Base-by-base conservation (phyloP, 2,329 filamentous ascomycete species). In the Sphaerostilbella broomeana region DNA sequence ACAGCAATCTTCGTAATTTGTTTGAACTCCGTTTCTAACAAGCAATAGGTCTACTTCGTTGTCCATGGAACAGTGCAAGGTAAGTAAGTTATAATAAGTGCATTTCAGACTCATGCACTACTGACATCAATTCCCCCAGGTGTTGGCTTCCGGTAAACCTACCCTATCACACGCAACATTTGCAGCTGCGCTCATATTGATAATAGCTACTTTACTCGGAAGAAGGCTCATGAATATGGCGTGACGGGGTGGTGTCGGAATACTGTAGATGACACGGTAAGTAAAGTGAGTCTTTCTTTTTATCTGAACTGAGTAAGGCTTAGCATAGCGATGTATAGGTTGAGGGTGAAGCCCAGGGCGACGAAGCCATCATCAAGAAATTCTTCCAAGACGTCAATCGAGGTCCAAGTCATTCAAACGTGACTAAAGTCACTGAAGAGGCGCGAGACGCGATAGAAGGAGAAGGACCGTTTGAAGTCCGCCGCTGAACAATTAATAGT, bases 261-360 rank as follows among this genome's bases (percentile, higher is more conserved):
- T 52, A 76, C 73, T 0, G 51, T 64, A 2, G 67, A 74, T 43
- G 69, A 72, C 47, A 78, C 77, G 62, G 77, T 72, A 48, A 28
- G 50, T n/a, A n/a, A 27, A 17, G n/a, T 7, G 9, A n/a, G 13
- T 12, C n/a, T n/a, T n/a, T n/a, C n/a, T n/a, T n/a, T n/a, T n/a
- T n/a, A n/a, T n/a, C n/a, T n/a, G n/a, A n/a, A n/a, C n/a, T n/a
- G n/a, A n/a, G n/a, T n/a, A n/a, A n/a, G n/a, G n/a, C n/a, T n/a
- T n/a, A n/a, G n/a, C n/a, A n/a, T n/a, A n/a, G n/a, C n/a, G n/a
- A 10, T 17, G 37, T 62, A 52, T 32, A 95, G 86, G 89, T 97
- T 32, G 79, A 86, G 55, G 90, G 90, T 18, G 89, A 95, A 64
- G 88, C 82, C 5, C 90, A 97, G 58, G 89, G 87, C 20, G 69